Percentiles rank a stretch among this genome's conserved stretches.
These are phyloP conservation scores for Scheffersomyces titani DNA, from an alignment of 1,139 yeast species.

Conservation along the genomic window DNA sequence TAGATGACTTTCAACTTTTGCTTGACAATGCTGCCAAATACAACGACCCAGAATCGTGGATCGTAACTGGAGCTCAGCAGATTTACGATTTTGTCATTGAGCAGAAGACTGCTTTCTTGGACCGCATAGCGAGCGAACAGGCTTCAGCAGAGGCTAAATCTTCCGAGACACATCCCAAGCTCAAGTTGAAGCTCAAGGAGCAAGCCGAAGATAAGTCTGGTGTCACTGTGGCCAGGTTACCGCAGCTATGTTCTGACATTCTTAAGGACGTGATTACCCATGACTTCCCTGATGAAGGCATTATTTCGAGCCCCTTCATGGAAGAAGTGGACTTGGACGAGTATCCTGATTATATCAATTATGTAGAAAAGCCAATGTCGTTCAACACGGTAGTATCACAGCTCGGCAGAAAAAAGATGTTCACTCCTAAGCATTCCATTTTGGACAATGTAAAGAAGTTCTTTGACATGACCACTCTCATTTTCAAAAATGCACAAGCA, in stretches of 20 bases:
- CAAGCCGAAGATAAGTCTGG: slow-evolving; percentile 8
- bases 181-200: slow-evolving; percentile 20
- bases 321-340: slow-evolving; percentile 56
- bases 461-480: slow-evolving; percentile 47
- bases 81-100: slow-evolving; percentile 46
- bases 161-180: slow-evolving; percentile 17
- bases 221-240: slow-evolving; percentile 22
- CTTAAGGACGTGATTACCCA: slow-evolving; percentile 42
- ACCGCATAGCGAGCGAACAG: slow-evolving; percentile 3
- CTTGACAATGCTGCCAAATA: slow-evolving; percentile 61
- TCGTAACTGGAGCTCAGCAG: slow-evolving; percentile 55
- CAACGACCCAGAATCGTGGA: slow-evolving; percentile 63
- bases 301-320: slow-evolving; percentile 56
- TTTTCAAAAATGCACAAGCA: slow-evolving; percentile 58
- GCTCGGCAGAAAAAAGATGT: slow-evolving; percentile 43
- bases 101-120: slow-evolving; percentile 31
- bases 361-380: slow-evolving; percentile 59
- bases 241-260: slow-evolving; percentile 23
- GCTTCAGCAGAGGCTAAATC: not conserved
- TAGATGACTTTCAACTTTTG: slow-evolving; percentile 57
- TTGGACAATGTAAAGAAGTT: slow-evolving; percentile 49
- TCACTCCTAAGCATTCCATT: slow-evolving; percentile 25
- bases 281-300: slow-evolving; percentile 44
- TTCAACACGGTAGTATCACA: slow-evolving; percentile 46
- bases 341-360: slow-evolving; percentile 61